Evolutionary conservation across 108 stramenopile species (phyloP), one percentile per base, ranked within the genome.

Genomic region (Tribonema minus): DNA sequence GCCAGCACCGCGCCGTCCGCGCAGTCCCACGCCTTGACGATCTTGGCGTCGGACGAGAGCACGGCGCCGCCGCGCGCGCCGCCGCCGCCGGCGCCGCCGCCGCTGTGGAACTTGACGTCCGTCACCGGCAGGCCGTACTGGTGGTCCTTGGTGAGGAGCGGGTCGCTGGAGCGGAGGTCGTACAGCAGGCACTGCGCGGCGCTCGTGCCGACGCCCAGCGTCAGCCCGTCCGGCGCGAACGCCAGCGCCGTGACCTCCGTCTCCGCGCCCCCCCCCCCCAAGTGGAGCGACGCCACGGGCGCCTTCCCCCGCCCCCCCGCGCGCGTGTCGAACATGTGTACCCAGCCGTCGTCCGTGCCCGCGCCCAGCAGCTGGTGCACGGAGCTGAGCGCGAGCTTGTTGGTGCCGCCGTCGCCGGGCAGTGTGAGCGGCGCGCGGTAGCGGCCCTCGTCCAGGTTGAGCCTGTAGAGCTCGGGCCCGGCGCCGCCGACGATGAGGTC

Each of bases 391-490:
- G 72, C 76, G 4, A 83, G 33, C 72, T 80, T 80, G 60, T 83
- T 83, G 61, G 70, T 61, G 29, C 90, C 92, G n/a, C 67, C 2
- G 15, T 30, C 37, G 5, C 60, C 41, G 61, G 61, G 60, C 70
- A 79, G 61, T 34, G 71, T 30, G 37, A 91, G 88, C 5, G 96
- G 94, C 74, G 92, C 91, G 9, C 86, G 85, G 80, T 98, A 99
- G 41, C 92, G 83, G 30, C 99, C 99, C 68, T 92, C 92, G 70
- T 99, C 97, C 35, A 99, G 85, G 78, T 96, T 94, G 40, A 99
- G 77, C 60, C 97, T 78, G 82, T 96, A 97, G 3, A 97, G 77
- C 64, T 95, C 84, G 3, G 86, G 84, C 29, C 62, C 77, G 27
- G 88, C 90, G 31, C 91, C 90, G 0, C 91, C 92, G 26, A 97